Conservation (phyloP, 2,329 filamentous ascomycete genomes). For the Coleophoma crateriformis region DNA sequence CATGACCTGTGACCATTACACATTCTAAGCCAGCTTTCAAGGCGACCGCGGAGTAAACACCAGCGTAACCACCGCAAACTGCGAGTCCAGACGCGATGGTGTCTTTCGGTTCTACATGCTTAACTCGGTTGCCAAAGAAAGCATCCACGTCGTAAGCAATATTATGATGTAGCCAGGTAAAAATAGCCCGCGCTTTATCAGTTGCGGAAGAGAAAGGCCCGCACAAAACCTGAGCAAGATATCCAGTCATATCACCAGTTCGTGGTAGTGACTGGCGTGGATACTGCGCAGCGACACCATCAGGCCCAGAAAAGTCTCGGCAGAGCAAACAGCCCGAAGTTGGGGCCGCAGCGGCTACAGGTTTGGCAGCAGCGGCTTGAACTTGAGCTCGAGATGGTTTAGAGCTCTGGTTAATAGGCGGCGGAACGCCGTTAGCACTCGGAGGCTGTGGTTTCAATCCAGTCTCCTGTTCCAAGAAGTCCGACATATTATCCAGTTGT, state of each 20-base stretch:
- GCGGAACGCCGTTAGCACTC: constrained; percentile 16
- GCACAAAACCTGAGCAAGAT: constrained; percentile 75
- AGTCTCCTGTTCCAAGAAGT: constrained; percentile 19
- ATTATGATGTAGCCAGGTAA: constrained; percentile 94
- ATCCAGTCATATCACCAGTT: constrained; percentile 54
- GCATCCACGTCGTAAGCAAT: constrained; percentile 75
- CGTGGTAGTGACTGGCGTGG: constrained; percentile 66
- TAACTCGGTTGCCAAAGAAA: constrained; percentile 70
- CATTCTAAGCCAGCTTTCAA: constrained; percentile 74
- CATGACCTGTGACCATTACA: constrained; percentile 69
- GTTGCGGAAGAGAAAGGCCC: constrained; percentile 73
- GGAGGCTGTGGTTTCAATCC: constrained; percentile 11
- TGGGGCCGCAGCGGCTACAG: constrained; percentile 10
- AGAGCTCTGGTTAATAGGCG: constrained; percentile 22
- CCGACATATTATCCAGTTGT: constrained; percentile 12
- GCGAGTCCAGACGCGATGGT: constrained; percentile 74
- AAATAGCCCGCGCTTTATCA: constrained; percentile 89
- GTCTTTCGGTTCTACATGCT: constrained; percentile 61
- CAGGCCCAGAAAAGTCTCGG: constrained; percentile 80
- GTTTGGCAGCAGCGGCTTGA: constrained; percentile 30
- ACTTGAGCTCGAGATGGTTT: constrained; percentile 38
- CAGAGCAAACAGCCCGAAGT: constrained; percentile 67
- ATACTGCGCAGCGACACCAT: constrained; percentile 71
- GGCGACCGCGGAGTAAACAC: constrained; percentile 74
- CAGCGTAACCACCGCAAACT: constrained; percentile 89